phyloP scores from a whole-genome alignment of 805 yeast genomes.

The Hanseniaspora singularis region DNA sequence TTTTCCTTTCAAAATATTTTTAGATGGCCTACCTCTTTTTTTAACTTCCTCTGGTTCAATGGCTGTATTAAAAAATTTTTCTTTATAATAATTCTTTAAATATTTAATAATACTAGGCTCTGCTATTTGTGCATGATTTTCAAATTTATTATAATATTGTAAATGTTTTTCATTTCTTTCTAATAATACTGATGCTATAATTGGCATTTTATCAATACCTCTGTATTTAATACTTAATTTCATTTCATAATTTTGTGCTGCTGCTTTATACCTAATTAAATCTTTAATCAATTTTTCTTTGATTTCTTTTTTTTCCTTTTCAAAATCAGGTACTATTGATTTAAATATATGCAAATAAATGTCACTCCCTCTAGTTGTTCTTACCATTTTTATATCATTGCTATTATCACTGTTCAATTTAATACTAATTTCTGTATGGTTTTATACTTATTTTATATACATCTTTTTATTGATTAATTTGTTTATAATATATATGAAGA shows the following conservation, averaged over 20 bases:
- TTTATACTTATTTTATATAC: too few species aligned
- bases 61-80: conserved; percentile 4
- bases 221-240: conserved; percentile 1
- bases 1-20: conserved; percentile 7
- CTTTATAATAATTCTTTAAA: neutral
- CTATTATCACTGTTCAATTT: too few species aligned
- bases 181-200: neutral
- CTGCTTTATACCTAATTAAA: conserved; percentile 2
- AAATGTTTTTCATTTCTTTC: neutral
- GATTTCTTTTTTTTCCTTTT: neutral
- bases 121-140: neutral
- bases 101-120: neutral
- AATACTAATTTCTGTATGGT: too few species aligned
- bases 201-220: conserved; percentile 6
- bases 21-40: too few species aligned
- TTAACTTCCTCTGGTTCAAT: too few species aligned
- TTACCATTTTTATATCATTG: neutral
- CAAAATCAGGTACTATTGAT: conserved; percentile 6
- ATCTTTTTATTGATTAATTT: too few species aligned
- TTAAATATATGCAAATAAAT: conserved; percentile 3
- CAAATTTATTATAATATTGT: neutral
- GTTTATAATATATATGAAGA: too few species aligned
- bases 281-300: neutral
- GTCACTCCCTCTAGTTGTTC: neutral
- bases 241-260: neutral